phyloP scores from a whole-genome alignment of 306 rosid species.

The Elaeagnus macrophylla region DNA sequence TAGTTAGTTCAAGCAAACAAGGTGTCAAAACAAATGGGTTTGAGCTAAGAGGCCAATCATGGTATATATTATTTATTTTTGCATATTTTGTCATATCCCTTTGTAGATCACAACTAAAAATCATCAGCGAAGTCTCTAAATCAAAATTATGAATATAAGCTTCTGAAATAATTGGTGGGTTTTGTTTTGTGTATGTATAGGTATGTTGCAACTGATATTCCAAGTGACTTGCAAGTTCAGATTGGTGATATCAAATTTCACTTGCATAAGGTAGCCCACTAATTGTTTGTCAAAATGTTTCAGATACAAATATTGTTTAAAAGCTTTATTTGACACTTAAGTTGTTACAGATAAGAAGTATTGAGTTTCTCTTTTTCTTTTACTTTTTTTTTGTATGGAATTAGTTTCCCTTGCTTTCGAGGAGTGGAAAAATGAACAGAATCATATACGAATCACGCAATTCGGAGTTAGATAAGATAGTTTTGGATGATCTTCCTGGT shows the following conservation, averaged over 20 bases:
- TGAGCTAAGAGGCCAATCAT: slow-evolving; percentile 70
- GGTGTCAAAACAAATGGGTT: slow-evolving; percentile 81
- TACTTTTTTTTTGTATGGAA: slow-evolving; percentile 25
- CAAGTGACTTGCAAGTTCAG: slow-evolving; percentile 75
- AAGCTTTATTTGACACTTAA: neutral
- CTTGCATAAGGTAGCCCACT: slow-evolving; percentile 65
- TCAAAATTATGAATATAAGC: no score
- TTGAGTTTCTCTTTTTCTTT: no score
- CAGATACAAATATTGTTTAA: neutral
- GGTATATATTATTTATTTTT: slow-evolving; percentile 35
- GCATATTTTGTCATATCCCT: neutral
- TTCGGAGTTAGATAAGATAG: slow-evolving; percentile 54
- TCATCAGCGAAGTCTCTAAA: no score
- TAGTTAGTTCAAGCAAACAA: slow-evolving; percentile 52
- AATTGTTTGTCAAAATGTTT: neutral
- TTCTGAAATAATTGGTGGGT: neutral
- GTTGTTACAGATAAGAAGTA: neutral
- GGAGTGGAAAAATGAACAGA: slow-evolving; percentile 92
- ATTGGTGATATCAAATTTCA: slow-evolving; percentile 64
- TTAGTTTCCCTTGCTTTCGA: slow-evolving; percentile 71
- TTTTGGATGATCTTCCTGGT: slow-evolving; percentile 80
- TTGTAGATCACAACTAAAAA: neutral
- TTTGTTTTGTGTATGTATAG: slow-evolving; percentile 26
- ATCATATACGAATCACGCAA: slow-evolving; percentile 57
- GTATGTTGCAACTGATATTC: slow-evolving; percentile 87